Evolutionary conservation across 208 protist species (phyloP).

Genomic region (Naegleria fowleri): DNA sequence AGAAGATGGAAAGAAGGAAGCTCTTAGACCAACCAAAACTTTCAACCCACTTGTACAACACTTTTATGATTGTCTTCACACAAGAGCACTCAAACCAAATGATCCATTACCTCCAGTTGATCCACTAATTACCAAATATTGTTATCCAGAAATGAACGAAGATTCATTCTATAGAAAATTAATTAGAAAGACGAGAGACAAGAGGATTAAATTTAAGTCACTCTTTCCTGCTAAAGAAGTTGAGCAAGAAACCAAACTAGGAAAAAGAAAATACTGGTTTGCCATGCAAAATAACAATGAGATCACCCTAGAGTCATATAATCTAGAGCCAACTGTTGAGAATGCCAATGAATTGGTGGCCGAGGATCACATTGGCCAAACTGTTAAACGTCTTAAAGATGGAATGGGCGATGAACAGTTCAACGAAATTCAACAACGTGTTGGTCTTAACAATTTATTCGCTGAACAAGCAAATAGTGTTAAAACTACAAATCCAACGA

Average conservation of each 20-base stretch:
- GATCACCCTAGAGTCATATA: constrained; percentile 14
- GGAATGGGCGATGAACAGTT: neutral
- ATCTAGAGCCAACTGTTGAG: neutral
- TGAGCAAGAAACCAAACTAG: no score
- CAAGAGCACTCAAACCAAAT: constrained; percentile 37
- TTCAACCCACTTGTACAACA: constrained; percentile 76
- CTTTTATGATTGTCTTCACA: constrained; percentile 65
- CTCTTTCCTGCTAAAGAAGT: constrained; percentile 5
- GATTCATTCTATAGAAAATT: constrained; percentile 26
- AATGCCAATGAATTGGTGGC: neutral
- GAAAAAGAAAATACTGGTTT: constrained; percentile 28
- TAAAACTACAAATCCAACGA: constrained; percentile 52
- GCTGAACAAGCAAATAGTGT: neutral
- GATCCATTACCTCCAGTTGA: constrained; percentile 21
- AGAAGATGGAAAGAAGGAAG: constrained; percentile 40
- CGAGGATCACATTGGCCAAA: neutral
- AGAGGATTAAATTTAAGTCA: neutral
- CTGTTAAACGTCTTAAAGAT: neutral
- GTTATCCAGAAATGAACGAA: constrained; percentile 24
- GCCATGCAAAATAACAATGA: constrained; percentile 1
- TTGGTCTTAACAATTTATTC: neutral
- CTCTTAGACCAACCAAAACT: constrained; percentile 59
- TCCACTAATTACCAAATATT: constrained; percentile 4
- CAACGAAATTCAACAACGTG: neutral
- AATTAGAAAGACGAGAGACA: neutral